Evolutionary conservation across 164 flowering plant species (phyloP).

Genomic region (Sedum album): DNA sequence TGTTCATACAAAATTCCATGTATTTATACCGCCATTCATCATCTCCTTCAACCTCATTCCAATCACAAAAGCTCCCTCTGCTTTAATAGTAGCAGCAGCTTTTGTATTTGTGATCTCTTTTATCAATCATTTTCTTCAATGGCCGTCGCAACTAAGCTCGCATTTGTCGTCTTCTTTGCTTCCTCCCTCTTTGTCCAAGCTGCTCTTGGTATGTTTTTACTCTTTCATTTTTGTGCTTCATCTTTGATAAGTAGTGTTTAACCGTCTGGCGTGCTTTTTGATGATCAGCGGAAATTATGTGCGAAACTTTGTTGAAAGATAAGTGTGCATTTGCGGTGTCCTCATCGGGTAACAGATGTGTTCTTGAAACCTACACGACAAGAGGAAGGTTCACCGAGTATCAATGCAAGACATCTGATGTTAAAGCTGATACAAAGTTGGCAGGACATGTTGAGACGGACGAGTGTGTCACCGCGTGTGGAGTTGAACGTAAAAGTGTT

Average conservation of each 20-base stretch:
- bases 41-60: not conserved
- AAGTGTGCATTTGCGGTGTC: conserved; percentile 1
- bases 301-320: conserved; percentile 1
- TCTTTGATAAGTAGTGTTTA: not conserved
- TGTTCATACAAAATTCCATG: not conserved
- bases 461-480: not conserved
- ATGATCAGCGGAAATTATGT: not conserved
- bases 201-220: not conserved
- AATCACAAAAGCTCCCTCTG: not conserved
- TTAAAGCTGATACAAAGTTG: not conserved
- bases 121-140: not conserved
- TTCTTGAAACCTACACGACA: conserved; percentile 4
- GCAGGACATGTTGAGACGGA: conserved; percentile 5
- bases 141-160: conserved; percentile 2
- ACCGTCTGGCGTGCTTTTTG: not conserved
- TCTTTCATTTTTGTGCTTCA: not conserved
- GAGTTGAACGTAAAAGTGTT: not conserved
- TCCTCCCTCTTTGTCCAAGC: not conserved
- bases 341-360: not conserved
- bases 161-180: conserved; percentile 4
- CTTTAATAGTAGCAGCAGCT: not conserved
- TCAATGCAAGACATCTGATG: conserved; percentile 1
- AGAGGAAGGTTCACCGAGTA: conserved; percentile 7
- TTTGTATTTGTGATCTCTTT: conserved; percentile 3
- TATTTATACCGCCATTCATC: not conserved